phyloP scores from a whole-genome alignment of 192 early-diverging fungal species.

The Entomortierella lignicola region DNA sequence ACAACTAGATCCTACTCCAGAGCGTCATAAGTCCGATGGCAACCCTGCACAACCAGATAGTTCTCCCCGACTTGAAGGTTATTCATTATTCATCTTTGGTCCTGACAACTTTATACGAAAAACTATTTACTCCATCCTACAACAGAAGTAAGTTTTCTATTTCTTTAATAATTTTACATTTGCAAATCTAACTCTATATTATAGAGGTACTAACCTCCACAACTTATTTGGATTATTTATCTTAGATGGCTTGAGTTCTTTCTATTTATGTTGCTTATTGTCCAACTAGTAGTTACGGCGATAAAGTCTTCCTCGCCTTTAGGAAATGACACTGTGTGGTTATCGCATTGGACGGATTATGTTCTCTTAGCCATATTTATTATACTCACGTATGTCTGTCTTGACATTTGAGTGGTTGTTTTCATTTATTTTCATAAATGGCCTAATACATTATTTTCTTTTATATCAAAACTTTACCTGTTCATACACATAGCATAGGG shows the following conservation, averaged over 20 bases:
- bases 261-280: slow-evolving; percentile 57
- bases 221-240: too few relatives aligned
- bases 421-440: background rate
- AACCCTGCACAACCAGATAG: too few relatives aligned
- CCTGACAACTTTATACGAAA: too few relatives aligned
- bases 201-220: too few relatives aligned
- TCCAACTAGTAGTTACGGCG: slow-evolving; percentile 59
- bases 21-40: too few relatives aligned
- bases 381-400: slow-evolving; percentile 60
- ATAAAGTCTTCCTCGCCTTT: slow-evolving; percentile 49
- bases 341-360: slow-evolving; percentile 61
- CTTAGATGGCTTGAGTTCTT: too few relatives aligned
- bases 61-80: too few relatives aligned
- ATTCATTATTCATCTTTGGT: too few relatives aligned
- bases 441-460: background rate
- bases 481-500: too few relatives aligned
- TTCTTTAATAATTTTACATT: too few relatives aligned
- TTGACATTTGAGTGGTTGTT: background rate
- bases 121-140: background rate
- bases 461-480: background rate
- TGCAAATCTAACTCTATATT: too few relatives aligned
- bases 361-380: slow-evolving; percentile 60
- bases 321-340: slow-evolving; percentile 50
- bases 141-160: background rate
- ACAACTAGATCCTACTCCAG: too few relatives aligned